phyloP scores from a whole-genome alignment of 2,329 filamentous ascomycete species.

The Aspergillus ochraceoroseus region DNA sequence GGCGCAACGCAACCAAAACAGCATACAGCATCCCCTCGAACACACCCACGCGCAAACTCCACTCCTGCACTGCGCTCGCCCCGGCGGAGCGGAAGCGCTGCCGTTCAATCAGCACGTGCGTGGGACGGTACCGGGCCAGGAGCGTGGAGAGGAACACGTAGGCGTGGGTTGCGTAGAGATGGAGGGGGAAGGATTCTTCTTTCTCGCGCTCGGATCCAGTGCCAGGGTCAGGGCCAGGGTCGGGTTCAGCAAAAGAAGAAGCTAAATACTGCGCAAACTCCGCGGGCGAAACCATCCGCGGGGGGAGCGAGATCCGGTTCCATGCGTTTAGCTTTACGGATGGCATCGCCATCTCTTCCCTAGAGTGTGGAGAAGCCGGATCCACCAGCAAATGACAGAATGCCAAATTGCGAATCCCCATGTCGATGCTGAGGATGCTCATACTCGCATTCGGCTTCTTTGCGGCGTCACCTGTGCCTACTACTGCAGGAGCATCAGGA shows the following conservation, averaged over 20 bases:
- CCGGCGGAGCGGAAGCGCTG: slow-evolving; percentile 63
- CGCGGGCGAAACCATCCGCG: slow-evolving; percentile 10
- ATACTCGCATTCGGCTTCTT: too few species aligned
- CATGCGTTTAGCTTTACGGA: slow-evolving; percentile 36
- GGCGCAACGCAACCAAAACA: slow-evolving; percentile 54
- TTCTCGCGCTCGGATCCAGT: slow-evolving; percentile 5
- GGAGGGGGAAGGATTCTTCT: slow-evolving; percentile 49
- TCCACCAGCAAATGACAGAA: slow-evolving; percentile 46
- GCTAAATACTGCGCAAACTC: too few species aligned
- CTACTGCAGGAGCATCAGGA: too few species aligned
- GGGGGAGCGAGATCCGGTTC: slow-evolving; percentile 39
- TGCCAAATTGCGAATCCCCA: slow-evolving; percentile 77
- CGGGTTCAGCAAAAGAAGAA: slow-evolving; percentile 5
- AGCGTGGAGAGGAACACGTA: slow-evolving; percentile 52
- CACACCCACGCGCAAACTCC: slow-evolving; percentile 77
- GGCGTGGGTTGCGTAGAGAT: slow-evolving; percentile 52
- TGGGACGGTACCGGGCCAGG: slow-evolving; percentile 52
- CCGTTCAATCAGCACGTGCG: slow-evolving; percentile 65
- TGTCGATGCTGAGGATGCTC: slow-evolving; percentile 71
- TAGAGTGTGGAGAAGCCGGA: neutral
- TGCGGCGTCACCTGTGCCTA: too few species aligned
- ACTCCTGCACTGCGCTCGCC: slow-evolving; percentile 64
- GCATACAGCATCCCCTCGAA: slow-evolving; percentile 78
- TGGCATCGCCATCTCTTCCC: neutral
- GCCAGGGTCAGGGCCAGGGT: neutral